Base-by-base conservation (phyloP, 306 rosid species). In the Cicer arietinum region DNA sequence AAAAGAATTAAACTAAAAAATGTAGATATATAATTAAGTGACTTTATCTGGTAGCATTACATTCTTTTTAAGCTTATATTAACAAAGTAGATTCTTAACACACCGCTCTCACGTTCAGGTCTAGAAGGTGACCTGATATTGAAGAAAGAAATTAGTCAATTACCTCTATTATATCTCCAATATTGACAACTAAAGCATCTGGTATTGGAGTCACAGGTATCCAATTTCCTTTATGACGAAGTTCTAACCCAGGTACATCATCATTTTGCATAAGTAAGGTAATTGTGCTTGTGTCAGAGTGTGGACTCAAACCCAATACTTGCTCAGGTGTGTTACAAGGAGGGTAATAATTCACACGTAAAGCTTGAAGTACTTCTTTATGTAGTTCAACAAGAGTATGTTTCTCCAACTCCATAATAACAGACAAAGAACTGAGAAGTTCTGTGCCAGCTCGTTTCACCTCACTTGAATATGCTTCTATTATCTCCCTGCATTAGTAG, bases 211-310 rank as follows among this genome's bases (percentile, higher is more conserved):
- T 52, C 6, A 85, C 84, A 0, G 84, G 81, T 17, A 84, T 69
- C 89, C 85, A 84, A 44, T 25, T 54, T 61, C 85, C 89, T 57
- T 46, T 43, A 25, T 88, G 83, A 20, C 77, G 63, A 71, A 88
- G 71, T 60, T 88, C 85, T 63, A 81, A 68, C 7, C 88, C 85
- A 1, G 47, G 25, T 1, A 85, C 77, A 43, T 67, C 65, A 47
- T 75, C 82, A 7, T 85, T 68, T 77, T 87, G 88, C 86, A 74
- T 69, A 12, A 87, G 88, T 45, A 87, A 52, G 13, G 85, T 84
- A 44, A 87, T 77, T 63, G 85, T 84, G 82, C 70, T 7, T 74
- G 82, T 4, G 53, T 87, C 88, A 7, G 90, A 78, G 79, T 82
- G 87, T 20, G 88, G 80, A 74, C 85, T 80, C 63, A 87, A 46